Evolutionary conservation across 2,329 filamentous ascomycete species (phyloP), one percentile per base, ranked within the genome.

Genomic region (Ambrosiella cleistominuta): DNA sequence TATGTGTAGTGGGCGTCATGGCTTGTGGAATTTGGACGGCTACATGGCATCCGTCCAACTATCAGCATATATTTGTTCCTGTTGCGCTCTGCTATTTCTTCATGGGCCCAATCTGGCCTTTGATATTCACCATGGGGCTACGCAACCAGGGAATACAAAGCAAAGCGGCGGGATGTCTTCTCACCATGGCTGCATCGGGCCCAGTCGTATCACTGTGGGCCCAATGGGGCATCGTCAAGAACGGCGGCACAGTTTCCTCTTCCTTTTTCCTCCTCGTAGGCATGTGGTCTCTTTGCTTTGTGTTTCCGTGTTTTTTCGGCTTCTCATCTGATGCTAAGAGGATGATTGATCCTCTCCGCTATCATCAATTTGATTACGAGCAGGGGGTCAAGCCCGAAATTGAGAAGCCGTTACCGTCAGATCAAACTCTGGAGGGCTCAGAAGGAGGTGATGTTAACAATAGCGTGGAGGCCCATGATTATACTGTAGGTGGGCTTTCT

Each of bases 81-180:
- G 71, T 86, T 1, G 74, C 83, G 44, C 64, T 90, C 36, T 85
- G 86, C 62, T 83, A 88, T 63, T 88, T 94, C 68, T 88, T 86
- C 65, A 87, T 91, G 68, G 86, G 83, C 0, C 87, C 88, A 56
- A 80, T 88, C 64, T 95, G 87, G 74, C 88, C 89, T 0, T 81
- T 90, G 1, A 82, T 93, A 61, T 88, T 89, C 63, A 82, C 86
- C 2, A 76, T 93, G 11, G 86, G 85, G 2, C 82, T 95, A 60
- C 80, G 87, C 2, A 88, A 88, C 0, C 79, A 94, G 54, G 88
- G 88, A 0, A 77, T 79, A n/a, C 78, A 87, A 63, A 89, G 85
- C 3, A 94, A 94, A 70, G 78, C 83, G 53, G 87, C 85, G 0
- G 83, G 85, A 0, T 85, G 84, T 1, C 86, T 81, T 68, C 82